Evolutionary conservation across 2,329 filamentous ascomycete species (phyloP).

Genomic region (Exutisphaerella laricina): DNA sequence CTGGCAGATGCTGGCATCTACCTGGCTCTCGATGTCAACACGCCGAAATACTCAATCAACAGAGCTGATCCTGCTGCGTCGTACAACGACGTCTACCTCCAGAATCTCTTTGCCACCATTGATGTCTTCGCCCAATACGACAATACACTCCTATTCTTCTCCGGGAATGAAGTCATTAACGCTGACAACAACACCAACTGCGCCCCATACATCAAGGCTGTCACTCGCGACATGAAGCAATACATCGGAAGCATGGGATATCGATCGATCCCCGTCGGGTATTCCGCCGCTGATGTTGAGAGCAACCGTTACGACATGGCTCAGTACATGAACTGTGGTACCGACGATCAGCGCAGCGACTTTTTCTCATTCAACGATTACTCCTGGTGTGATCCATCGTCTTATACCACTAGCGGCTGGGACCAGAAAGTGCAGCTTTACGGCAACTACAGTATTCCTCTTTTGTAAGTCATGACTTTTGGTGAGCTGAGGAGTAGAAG

Average conservation of each 20-base stretch:
- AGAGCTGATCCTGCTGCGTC: conserved; percentile 64
- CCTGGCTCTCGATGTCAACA: conserved; percentile 87
- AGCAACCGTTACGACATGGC: conserved; percentile 83
- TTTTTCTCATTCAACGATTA: conserved; percentile 90
- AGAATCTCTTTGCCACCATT: conserved; percentile 80
- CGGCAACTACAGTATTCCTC: conserved; percentile 76
- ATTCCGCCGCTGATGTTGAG: conserved; percentile 79
- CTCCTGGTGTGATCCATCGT: conserved; percentile 72
- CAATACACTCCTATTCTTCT: conserved; percentile 84
- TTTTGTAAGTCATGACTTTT: conserved; percentile 65
- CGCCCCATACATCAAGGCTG: conserved; percentile 65
- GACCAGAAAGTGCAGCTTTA: conserved; percentile 84
- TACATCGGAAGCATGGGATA: conserved; percentile 68
- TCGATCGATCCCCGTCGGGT: conserved; percentile 68
- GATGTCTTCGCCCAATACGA: conserved; percentile 75
- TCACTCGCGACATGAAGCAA: conserved; percentile 73
- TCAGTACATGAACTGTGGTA: conserved; percentile 88
- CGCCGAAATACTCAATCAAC: conserved; percentile 83
- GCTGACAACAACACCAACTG: conserved; percentile 56
- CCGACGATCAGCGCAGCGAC: conserved; percentile 75
- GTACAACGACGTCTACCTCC: conserved; percentile 83
- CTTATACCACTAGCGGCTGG: conserved; percentile 70
- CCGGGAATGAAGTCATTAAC: conserved; percentile 73
- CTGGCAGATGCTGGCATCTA: conserved; percentile 84
- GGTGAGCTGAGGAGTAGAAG: too few species aligned